Evolutionary conservation across 371 early-diverging fungal species (phyloP).

Genomic region (Entomophthora muscae): DNA sequence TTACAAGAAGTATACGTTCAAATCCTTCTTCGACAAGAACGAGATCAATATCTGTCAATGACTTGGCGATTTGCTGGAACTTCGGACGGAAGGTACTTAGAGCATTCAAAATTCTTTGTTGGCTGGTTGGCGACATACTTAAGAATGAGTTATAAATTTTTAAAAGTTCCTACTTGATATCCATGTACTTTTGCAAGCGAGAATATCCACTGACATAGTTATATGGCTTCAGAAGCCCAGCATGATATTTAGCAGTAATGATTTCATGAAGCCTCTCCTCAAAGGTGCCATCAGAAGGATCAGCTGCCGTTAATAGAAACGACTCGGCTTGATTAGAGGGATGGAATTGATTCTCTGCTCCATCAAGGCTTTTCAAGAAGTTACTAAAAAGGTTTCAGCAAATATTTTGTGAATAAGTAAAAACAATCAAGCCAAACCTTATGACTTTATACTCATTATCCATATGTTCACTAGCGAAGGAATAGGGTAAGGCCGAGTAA

Average conservation of each 20-base stretch:
- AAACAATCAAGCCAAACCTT: slow-evolving; percentile 16
- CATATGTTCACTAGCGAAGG: slow-evolving; percentile 61
- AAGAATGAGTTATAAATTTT: not conserved
- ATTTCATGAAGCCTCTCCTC: slow-evolving; percentile 72
- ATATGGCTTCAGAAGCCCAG: slow-evolving; percentile 82
- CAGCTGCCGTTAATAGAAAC: slow-evolving; percentile 75
- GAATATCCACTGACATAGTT: slow-evolving; percentile 82
- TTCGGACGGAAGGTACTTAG: slow-evolving; percentile 75
- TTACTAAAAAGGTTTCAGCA: slow-evolving; percentile 19
- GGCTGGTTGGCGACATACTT: slow-evolving; percentile 50
- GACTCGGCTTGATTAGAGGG: slow-evolving; percentile 52
- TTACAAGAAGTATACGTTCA: slow-evolving; percentile 65
- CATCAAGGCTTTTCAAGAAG: slow-evolving; percentile 44
- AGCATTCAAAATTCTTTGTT: slow-evolving; percentile 61
- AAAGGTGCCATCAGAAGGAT: slow-evolving; percentile 61
- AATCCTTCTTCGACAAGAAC: slow-evolving; percentile 85
- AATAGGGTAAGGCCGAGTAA: slow-evolving; percentile 26
- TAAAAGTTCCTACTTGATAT: slow-evolving; percentile 35
- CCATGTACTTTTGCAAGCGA: slow-evolving; percentile 77
- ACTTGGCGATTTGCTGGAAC: slow-evolving; percentile 64
- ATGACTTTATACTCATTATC: slow-evolving; percentile 66
- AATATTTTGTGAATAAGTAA: not conserved
- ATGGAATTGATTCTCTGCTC: slow-evolving; percentile 16
- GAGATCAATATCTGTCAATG: slow-evolving; percentile 80
- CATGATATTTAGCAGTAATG: slow-evolving; percentile 80